Base-by-base conservation (phyloP, 2,329 filamentous ascomycete species). In the Phialophora chinensis region DNA sequence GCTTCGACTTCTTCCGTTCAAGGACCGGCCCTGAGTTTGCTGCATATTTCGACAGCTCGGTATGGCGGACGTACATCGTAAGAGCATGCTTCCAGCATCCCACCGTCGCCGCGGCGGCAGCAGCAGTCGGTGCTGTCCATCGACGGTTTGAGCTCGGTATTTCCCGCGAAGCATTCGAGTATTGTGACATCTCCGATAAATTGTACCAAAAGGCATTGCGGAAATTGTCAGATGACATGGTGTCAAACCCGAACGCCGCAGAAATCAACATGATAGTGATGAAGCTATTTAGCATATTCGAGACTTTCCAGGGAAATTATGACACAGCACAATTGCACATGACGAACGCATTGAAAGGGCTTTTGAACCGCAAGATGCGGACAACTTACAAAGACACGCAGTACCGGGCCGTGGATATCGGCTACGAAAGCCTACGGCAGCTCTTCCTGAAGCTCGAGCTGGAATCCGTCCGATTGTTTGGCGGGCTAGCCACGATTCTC, bases 1-100 rank as follows among this genome's bases (percentile, higher is more conserved):
- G 72, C 38, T 76, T 76, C 60, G 71, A 75, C 55, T 76, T 74
- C 67, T 77, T 77, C 57, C 74, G 73, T 8, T 68, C 74, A n/a
- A 68, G 72, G 20, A 77, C 75, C 1, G 69, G 72, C 8, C 72
- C 72, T 12, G 67, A 71, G 25, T 72, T 73, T 33, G 66, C 66
- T 2, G 65, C 69, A 11, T 72, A 73, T 56, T 73, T 73, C 44
- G 72, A 73, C 67, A 70, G 67, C 42, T 69, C 66, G 8, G 62
- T 73, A 25, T 73, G 72, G 72, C 65, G 67, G 11, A 59, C 62
- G 12, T 72, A 68, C 52, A 60, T 65, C 8, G 49, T 69, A 12
- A 61, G 63, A 53, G 66, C 69, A 49, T 68, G 65, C 44, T 56
- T 69, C 17, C 62, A 67, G 33, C 63, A 73, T 60, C 69, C 71